Base-by-base conservation (phyloP, 805 yeast species). In the Wickerhamiella qilinensis region DNA sequence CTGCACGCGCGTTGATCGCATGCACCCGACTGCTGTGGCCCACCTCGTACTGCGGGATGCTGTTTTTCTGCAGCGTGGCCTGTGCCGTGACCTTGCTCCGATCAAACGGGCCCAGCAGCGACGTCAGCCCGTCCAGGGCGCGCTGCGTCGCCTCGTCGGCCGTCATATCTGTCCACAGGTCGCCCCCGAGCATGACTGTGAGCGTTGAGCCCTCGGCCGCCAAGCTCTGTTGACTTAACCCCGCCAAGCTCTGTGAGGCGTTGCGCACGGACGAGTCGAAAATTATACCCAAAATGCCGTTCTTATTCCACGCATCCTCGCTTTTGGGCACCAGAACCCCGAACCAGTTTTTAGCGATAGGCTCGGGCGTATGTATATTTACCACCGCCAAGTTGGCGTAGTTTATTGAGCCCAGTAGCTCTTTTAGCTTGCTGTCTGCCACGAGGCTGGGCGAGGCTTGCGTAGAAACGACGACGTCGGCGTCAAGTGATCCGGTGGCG, bases 131-230 rank as follows among this genome's bases (percentile, higher is more conserved):
- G 4, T 47, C 42, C 22, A 62, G 55, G 2, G 69, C 67, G 3
- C 54, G 44, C 3, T 40, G 35, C 3, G 51, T 27, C 17, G 59
- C 52, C 33, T 54, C 52, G 18, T 42, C 44, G 8, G 46, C 43
- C 15, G 44, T 41, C 17, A 52, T 50, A 37, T 57, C 60, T 24
- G 54, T 37, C 62, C 72, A 66, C 39, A 58, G 65, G 50, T 79
- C 82, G 1, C 96, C 96, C 3, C 96, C 96, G 48, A 85, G 60
- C 96, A 88, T 88, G 20, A 83, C 68, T 0, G 98, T 91, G 39
- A 86, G 53, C 48, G 80, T 83, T 4, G 84, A 72, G 46, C 75
- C 77, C 0, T 62, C 59, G 18, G 33, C 37, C 18, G 30, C 21
- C 33, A 38, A 28, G 8, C 30, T 7, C 9, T 19, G 20, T 20